A percentile compares a stretch with the other conserved stretches of the same genome.
These are phyloP conservation scores for Microthlaspi erraticum DNA, from an alignment of 345 rosid genomes.

Conservation along the genomic window DNA sequence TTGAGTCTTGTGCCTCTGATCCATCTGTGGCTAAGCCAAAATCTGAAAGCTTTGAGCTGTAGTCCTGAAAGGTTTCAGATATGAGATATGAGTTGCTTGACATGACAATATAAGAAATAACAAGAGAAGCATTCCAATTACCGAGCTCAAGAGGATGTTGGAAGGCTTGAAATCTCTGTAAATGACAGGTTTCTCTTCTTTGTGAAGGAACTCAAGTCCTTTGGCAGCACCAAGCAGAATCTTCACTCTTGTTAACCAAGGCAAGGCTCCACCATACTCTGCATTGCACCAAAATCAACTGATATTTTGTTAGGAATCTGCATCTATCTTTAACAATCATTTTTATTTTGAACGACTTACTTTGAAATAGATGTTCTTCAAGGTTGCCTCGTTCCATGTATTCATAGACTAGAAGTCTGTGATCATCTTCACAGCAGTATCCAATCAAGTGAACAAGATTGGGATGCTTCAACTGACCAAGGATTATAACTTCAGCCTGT, in stretches of 20 bases:
- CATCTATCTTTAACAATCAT: conserved; percentile 5
- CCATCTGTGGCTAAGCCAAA: conserved; percentile 68
- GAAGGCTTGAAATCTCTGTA: conserved; percentile 85
- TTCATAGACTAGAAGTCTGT: conserved; percentile 76
- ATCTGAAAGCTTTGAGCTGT: conserved; percentile 63
- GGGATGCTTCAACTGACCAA: conserved; percentile 79
- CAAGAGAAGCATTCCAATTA: conserved; percentile 42
- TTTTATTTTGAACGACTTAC: conserved; percentile 45
- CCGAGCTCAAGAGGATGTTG: conserved; percentile 71
- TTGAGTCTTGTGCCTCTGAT: conserved; percentile 61
- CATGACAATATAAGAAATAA: conserved; percentile 1
- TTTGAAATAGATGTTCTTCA: conserved; percentile 77
- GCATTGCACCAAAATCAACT: conserved; percentile 36
- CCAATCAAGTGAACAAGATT: conserved; percentile 83
- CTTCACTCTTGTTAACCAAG: conserved; percentile 86
- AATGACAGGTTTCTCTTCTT: conserved; percentile 72
- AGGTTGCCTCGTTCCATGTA: conserved; percentile 80
- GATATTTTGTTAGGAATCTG: conserved; percentile 24
- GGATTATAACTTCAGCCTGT: conserved; percentile 85
- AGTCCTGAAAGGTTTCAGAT: conserved; percentile 48
- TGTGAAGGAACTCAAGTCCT: conserved; percentile 84
- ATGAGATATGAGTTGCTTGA: conserved; percentile 14
- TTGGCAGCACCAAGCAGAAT: conserved; percentile 84
- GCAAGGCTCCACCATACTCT: conserved; percentile 66
- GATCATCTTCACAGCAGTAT: conserved; percentile 78